A percentile compares a stretch with the other conserved stretches of the same genome.
Conservation (phyloP, 192 early-diverging fungal species). For the Coemansia sp. region DNA sequence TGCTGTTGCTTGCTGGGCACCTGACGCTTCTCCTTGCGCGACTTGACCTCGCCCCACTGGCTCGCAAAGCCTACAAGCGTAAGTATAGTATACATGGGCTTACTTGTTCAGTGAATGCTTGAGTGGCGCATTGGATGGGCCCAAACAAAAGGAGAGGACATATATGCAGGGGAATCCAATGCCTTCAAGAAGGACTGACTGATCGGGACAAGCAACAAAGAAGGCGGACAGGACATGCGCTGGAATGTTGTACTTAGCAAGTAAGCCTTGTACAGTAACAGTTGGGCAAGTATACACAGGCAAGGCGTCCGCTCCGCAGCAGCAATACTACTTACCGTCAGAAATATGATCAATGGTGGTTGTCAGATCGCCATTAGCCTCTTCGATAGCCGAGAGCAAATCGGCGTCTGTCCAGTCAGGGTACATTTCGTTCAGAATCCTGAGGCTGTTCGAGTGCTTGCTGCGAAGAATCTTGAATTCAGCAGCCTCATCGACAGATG, state of each 20-base stretch:
- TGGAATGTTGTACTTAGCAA: not conserved
- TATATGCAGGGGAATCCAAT: not conserved
- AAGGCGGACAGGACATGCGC: no score
- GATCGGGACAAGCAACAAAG: not conserved
- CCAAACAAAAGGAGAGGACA: slow-evolving; percentile 1
- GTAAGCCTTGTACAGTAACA: not conserved
- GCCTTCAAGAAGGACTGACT: not conserved
- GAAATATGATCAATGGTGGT: slow-evolving; percentile 75
- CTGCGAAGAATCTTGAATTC: slow-evolving; percentile 63
- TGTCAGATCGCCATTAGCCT: slow-evolving; percentile 84
- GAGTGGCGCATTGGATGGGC: not conserved
- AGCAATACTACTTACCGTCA: slow-evolving; percentile 60
- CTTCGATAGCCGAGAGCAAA: slow-evolving; percentile 79
- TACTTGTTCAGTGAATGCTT: not conserved
- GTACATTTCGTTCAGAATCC: slow-evolving; percentile 69
- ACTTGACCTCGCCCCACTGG: slow-evolving; percentile 89
- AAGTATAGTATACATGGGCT: not conserved
- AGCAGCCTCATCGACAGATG: slow-evolving; percentile 38
- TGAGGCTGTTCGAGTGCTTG: slow-evolving; percentile 62
- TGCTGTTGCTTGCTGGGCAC: slow-evolving; percentile 49
- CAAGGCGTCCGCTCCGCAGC: not conserved
- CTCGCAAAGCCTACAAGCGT: slow-evolving; percentile 64
- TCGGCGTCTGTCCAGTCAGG: slow-evolving; percentile 88
- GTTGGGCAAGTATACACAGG: not conserved
- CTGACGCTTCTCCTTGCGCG: slow-evolving; percentile 58